Evolutionary conservation across 2,329 filamentous ascomycete species (phyloP).

Genomic region (Dendryphion nanum): DNA sequence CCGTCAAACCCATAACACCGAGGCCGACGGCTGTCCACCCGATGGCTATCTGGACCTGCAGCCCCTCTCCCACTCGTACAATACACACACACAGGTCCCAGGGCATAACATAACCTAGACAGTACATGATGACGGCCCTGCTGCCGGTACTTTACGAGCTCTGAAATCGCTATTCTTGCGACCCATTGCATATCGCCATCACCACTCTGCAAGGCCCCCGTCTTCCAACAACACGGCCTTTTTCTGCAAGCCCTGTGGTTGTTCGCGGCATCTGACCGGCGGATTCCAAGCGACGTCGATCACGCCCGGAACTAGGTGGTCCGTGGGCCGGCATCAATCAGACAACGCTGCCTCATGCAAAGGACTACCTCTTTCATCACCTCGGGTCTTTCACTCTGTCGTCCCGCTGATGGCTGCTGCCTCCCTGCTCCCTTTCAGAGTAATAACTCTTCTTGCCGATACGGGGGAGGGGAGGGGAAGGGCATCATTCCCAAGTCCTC

Average conservation of each 20-base stretch:
- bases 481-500: no score
- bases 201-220: conserved; percentile 1
- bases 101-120: no score
- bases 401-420: background rate
- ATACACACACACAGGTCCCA: no score
- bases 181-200: conserved; percentile 13
- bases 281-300: conserved; percentile 12
- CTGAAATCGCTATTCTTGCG: conserved; percentile 18
- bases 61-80: conserved; percentile 5
- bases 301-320: conserved; percentile 9
- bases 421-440: background rate
- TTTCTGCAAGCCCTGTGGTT: background rate
- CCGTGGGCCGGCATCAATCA: conserved; percentile 1
- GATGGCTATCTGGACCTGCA: conserved; percentile 13
- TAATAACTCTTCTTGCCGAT: background rate
- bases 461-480: no score
- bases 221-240: no score
- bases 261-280: conserved; percentile 1
- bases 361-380: conserved; percentile 4
- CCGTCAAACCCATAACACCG: conserved; percentile 19
- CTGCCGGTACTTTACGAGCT: conserved; percentile 12
- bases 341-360: background rate
- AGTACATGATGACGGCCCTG: no score
- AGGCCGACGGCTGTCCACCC: conserved; percentile 15
- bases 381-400: background rate